phyloP scores from a whole-genome alignment of 495 filamentous ascomycete species.

The Platismatia glauca region DNA sequence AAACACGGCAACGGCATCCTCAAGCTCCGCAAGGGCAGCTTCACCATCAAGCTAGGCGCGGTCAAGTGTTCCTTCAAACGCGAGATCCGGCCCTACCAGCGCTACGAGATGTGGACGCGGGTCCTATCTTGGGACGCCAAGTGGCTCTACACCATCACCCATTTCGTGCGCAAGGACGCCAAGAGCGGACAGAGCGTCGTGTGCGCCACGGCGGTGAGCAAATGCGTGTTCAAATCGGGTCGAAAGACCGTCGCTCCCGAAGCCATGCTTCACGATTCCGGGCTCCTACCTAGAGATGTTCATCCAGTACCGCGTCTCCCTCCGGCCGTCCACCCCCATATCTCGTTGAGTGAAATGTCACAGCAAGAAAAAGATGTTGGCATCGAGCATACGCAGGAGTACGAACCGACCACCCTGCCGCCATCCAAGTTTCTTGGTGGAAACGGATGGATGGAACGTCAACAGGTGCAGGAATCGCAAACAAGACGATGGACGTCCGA shows the following conservation, averaged over 20 bases:
- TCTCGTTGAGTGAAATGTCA: not conserved
- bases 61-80: slow-evolving; percentile 57
- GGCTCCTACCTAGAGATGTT: not conserved
- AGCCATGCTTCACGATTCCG: not conserved
- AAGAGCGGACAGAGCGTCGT: not conserved
- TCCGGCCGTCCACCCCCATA: not conserved
- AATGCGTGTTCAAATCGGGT: not conserved
- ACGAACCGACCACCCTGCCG: not conserved
- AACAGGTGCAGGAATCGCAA: not conserved
- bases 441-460: not conserved
- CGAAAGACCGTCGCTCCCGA: not conserved
- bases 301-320: not conserved
- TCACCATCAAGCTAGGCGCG: slow-evolving; percentile 56
- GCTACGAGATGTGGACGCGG: slow-evolving; percentile 65
- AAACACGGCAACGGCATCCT: slow-evolving; percentile 16
- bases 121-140: slow-evolving; percentile 65
- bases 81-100: slow-evolving; percentile 60
- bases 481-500: not conserved
- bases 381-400: not conserved
- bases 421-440: not conserved
- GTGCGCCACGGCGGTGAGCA: not conserved
- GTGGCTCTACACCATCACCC: slow-evolving; percentile 57
- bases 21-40: slow-evolving; percentile 22
- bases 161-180: slow-evolving; percentile 49
- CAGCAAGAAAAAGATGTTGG: not conserved